phyloP scores from a whole-genome alignment of 257 asterid genomes.

The Echites panduratus region DNA sequence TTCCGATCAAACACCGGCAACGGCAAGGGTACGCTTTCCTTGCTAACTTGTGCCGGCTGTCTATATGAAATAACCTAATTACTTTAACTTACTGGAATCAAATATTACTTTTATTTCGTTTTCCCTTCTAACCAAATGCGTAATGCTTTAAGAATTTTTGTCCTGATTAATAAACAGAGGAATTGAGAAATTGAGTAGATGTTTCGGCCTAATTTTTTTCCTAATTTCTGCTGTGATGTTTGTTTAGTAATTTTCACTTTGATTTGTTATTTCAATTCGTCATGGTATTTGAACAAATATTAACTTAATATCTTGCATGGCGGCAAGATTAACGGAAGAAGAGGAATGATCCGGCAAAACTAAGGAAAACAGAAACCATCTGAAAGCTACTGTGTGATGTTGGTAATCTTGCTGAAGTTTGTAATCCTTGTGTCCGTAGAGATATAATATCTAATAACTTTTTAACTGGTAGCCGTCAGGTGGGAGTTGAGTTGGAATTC shows the following conservation, averaged over 20 bases:
- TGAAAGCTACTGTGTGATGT: not conserved
- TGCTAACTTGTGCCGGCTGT: constrained; percentile 27
- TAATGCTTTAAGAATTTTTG: not conserved
- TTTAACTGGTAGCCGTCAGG: not conserved
- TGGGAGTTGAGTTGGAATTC: not conserved
- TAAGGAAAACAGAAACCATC: not conserved
- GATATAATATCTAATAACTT: not conserved
- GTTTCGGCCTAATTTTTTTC: not conserved
- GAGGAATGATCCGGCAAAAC: not conserved
- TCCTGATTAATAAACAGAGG: not conserved
- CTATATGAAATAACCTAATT: not conserved
- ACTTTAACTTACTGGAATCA: not conserved
- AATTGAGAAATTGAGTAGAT: not conserved
- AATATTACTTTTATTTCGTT: not conserved
- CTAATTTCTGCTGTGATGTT: not conserved
- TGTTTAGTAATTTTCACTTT: not conserved
- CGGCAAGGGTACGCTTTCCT: constrained; percentile 68
- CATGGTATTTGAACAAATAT: not conserved
- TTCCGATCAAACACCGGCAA: constrained; percentile 56
- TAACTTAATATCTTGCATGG: not conserved
- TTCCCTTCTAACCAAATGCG: not conserved
- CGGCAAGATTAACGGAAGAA: not conserved
- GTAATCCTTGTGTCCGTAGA: not conserved
- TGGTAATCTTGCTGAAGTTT: not conserved
- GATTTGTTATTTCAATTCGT: too few relatives aligned